phyloP scores from a whole-genome alignment of 1,284 basidiomycete genomes.

The Cutaneotrichosporon cyanovorans region DNA sequence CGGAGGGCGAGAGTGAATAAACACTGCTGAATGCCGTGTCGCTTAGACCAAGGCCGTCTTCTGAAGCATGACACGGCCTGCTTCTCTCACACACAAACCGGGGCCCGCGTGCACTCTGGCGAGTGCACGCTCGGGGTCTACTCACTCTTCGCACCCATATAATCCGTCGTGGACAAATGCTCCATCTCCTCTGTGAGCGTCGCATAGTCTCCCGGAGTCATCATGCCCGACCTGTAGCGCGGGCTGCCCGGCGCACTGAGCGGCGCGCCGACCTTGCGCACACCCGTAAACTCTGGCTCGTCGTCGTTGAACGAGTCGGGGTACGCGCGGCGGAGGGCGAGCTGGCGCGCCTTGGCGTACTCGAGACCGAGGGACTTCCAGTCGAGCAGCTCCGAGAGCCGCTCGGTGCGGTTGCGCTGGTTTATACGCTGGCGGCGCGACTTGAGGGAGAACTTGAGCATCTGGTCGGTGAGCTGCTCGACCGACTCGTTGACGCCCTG shows the following conservation, averaged over 20 bases:
- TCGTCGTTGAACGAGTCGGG: conserved; percentile 78
- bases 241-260: conserved; percentile 83
- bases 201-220: conserved; percentile 75
- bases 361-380: conserved; percentile 98
- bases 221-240: conserved; percentile 64
- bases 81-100: too few relatives aligned
- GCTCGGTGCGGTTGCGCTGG: conserved; percentile 94
- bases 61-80: too few relatives aligned
- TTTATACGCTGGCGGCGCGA: conserved; percentile 95
- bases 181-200: conserved; percentile 96
- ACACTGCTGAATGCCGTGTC: too few relatives aligned
- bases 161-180: conserved; percentile 73
- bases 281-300: conserved; percentile 59
- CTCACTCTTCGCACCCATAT: conserved; percentile 67
- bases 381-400: conserved; percentile 83
- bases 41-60: too few relatives aligned
- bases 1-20: too few relatives aligned
- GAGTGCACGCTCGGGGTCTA: conserved; percentile 35
- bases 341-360: conserved; percentile 89
- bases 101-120: not conserved
- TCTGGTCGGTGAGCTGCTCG: conserved; percentile 56
- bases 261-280: conserved; percentile 58
- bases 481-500: conserved; percentile 89
- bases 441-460: conserved; percentile 71
- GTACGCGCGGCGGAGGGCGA: conserved; percentile 87